Evolutionary conservation across 140 eudicot species (phyloP).

Genomic region (Erigeron philadelphicus): DNA sequence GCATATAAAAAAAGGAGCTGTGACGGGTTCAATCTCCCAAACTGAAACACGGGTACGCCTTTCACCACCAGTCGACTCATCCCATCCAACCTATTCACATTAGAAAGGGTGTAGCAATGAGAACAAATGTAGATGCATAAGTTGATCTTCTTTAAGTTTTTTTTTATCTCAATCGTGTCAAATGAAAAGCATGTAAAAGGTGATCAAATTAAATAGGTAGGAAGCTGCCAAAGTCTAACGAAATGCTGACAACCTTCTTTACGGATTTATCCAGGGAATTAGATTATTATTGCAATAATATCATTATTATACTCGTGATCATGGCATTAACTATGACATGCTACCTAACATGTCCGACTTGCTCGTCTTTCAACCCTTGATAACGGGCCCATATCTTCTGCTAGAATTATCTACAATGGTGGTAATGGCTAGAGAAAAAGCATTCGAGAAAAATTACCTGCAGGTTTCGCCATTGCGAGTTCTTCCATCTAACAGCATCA

Average conservation of each 20-base stretch:
- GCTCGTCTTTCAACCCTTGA: neutral
- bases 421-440: neutral
- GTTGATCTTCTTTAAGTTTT: neutral
- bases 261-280: too few relatives aligned
- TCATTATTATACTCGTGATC: neutral
- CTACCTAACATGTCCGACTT: too few relatives aligned
- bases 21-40: conserved; percentile 95
- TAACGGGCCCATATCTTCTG: too few relatives aligned
- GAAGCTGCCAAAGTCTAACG: neutral
- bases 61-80: conserved; percentile 92
- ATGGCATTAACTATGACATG: neutral
- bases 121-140: neutral
- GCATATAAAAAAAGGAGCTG: conserved; percentile 87
- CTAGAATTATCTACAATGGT: neutral
- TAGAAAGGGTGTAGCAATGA: neutral
- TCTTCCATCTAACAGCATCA: conserved; percentile 85
- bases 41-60: conserved; percentile 80
- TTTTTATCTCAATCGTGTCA: neutral
- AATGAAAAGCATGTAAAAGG: neutral
- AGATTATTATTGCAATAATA: too few relatives aligned
- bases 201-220: neutral
- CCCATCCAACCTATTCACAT: conserved; percentile 85
- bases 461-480: conserved; percentile 91
- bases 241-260: too few relatives aligned
- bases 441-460: conserved; percentile 43